Evolutionary conservation across 1,284 basidiomycete genomes (phyloP).

Genomic region (Volvariella volvacea): DNA sequence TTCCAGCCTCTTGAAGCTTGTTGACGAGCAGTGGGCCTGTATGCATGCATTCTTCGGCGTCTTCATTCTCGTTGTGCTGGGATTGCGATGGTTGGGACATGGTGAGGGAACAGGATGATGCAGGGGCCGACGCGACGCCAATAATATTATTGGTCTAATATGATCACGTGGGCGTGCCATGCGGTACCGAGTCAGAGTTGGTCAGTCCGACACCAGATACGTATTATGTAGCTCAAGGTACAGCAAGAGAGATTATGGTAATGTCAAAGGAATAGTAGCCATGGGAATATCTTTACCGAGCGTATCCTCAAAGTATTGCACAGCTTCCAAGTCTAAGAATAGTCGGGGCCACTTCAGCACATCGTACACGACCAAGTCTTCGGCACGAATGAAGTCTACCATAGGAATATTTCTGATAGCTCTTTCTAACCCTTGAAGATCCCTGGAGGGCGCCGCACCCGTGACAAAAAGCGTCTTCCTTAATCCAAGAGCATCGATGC

Average conservation of each 20-base stretch:
- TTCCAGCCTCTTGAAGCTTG: constrained; percentile 89
- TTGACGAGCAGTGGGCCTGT: constrained; percentile 77
- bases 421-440: constrained; percentile 48
- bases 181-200: too few relatives aligned
- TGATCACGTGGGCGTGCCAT: neutral
- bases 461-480: constrained; percentile 68
- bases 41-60: constrained; percentile 51
- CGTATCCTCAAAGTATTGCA: constrained; percentile 60
- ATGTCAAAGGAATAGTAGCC: constrained; percentile 18
- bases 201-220: too few relatives aligned
- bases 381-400: constrained; percentile 53
- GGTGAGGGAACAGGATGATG: constrained; percentile 3
- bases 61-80: constrained; percentile 44
- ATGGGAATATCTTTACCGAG: constrained; percentile 32
- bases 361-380: constrained; percentile 73
- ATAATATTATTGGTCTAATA: constrained; percentile 6
- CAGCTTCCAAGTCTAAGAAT: constrained; percentile 64
- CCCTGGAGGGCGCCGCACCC: constrained; percentile 39
- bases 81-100: constrained; percentile 48
- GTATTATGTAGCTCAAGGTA: too few relatives aligned
- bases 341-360: constrained; percentile 70
- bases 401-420: constrained; percentile 61
- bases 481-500: constrained; percentile 57
- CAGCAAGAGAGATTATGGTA: constrained; percentile 13
- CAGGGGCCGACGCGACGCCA: constrained; percentile 1